Evolutionary conservation across 2,329 filamentous ascomycete species (phyloP).

Genomic region (Pleurostoma richardsiae): DNA sequence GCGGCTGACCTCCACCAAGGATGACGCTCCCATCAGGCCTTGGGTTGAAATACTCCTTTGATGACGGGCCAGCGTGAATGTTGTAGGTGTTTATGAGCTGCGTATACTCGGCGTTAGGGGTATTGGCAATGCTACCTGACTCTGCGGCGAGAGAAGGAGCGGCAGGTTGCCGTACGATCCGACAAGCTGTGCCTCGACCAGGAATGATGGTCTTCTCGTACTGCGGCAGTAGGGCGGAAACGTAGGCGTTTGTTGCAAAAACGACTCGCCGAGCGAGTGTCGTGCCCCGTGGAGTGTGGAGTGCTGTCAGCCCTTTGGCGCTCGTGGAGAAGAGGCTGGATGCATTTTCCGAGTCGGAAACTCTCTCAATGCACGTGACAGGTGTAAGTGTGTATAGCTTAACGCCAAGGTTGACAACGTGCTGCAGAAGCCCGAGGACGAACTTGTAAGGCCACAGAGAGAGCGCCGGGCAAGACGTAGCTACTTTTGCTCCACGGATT

Average conservation of each 20-base stretch:
- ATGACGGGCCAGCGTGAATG: constrained; percentile 4
- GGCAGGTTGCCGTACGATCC: not conserved
- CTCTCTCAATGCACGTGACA: constrained; percentile 2
- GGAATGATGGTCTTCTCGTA: constrained; percentile 7
- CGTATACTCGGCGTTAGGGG: not conserved
- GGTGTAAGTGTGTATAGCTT: constrained; percentile 9
- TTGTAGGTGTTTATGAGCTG: constrained; percentile 8
- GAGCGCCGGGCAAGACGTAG: constrained; percentile 3
- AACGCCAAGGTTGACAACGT: not conserved
- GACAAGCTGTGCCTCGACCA: constrained; percentile 3
- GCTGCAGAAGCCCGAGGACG: constrained; percentile 6
- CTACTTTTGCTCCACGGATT: constrained; percentile 3
- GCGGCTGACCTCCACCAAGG: constrained; percentile 8
- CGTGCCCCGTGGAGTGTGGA: constrained; percentile 2
- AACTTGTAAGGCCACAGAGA: constrained; percentile 10
- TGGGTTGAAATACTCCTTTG: constrained; percentile 9
- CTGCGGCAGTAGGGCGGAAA: constrained; percentile 3
- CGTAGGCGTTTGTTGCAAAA: constrained; percentile 8
- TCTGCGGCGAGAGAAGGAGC: constrained; percentile 6
- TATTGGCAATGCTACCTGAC: not conserved
- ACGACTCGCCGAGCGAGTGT: constrained; percentile 4
- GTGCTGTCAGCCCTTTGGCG: not conserved
- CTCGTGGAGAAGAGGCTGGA: not conserved
- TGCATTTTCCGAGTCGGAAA: not conserved
- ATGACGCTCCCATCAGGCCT: constrained; percentile 9